phyloP scores from a whole-genome alignment of 441 rosid species.

The Breynia disticha region DNA sequence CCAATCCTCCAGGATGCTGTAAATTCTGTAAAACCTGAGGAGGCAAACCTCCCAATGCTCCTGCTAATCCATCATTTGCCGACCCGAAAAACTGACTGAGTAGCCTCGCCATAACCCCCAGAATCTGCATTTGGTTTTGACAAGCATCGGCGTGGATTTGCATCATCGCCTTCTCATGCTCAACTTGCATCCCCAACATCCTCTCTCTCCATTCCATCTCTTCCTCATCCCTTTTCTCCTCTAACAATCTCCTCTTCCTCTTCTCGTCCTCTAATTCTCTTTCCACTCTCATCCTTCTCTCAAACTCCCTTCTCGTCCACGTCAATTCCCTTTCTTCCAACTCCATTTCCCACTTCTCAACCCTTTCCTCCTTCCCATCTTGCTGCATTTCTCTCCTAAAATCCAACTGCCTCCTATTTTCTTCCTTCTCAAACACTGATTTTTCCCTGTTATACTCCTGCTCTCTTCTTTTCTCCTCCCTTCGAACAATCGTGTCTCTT shows the following conservation, averaged over 20 bases:
- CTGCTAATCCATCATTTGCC: constrained; percentile 42
- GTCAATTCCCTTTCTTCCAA: constrained; percentile 45
- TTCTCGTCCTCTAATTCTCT: constrained; percentile 42
- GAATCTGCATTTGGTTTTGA: constrained; percentile 70
- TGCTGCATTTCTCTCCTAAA: constrained; percentile 21
- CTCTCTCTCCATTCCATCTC: constrained; percentile 76
- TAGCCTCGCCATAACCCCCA: constrained; percentile 55
- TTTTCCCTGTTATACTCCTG: constrained; percentile 39
- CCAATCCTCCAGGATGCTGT: constrained; percentile 52
- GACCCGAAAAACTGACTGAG: constrained; percentile 58
- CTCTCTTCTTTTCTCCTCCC: constrained; percentile 57
- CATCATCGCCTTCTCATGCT: constrained; percentile 67
- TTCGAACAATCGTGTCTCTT: constrained; percentile 36
- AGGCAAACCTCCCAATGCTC: constrained; percentile 43
- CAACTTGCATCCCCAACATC: constrained; percentile 48
- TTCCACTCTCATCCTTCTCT: constrained; percentile 37
- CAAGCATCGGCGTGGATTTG: constrained; percentile 71
- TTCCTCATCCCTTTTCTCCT: constrained; percentile 63
- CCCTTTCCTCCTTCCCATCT: constrained; percentile 32
- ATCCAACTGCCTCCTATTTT: constrained; percentile 37
- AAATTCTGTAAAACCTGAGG: constrained; percentile 60
- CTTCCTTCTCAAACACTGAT: constrained; percentile 25
- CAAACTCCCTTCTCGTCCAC: constrained; percentile 37
- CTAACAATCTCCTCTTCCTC: constrained; percentile 40
- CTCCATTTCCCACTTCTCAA: constrained; percentile 42